phyloP scores from a whole-genome alignment of 306 rosid species.

The Quillaja saponaria region DNA sequence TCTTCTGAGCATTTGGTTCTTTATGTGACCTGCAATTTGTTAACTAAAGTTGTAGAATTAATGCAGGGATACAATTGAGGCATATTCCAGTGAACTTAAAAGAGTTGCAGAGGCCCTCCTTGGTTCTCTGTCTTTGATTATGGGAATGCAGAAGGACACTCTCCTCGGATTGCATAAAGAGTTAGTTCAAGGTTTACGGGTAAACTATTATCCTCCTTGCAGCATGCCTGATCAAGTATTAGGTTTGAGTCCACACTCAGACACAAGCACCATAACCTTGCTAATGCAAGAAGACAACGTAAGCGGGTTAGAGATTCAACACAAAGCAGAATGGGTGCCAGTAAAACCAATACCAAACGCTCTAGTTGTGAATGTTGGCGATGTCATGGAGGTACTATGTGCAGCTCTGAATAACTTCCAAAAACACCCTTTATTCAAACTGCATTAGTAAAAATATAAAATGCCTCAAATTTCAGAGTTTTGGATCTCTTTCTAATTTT shows the following conservation, averaged over 20 bases:
- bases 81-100: conserved; percentile 39
- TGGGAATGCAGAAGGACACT: conserved; percentile 43
- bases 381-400: conserved; percentile 27
- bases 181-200: conserved; percentile 17
- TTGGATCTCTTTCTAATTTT: background rate
- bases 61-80: conserved; percentile 38
- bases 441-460: no score
- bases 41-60: background rate
- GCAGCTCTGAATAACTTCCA: no score
- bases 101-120: conserved; percentile 37
- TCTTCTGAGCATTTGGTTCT: background rate
- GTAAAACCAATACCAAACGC: conserved; percentile 34
- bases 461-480: no score
- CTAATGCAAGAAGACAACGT: conserved; percentile 47
- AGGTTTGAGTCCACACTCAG: conserved; percentile 52
- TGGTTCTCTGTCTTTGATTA: conserved; percentile 27
- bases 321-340: conserved; percentile 43
- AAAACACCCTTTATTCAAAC: no score
- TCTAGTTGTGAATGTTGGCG: conserved; percentile 49
- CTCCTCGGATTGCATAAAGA: conserved; percentile 40
- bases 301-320: conserved; percentile 40
- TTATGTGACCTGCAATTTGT: background rate
- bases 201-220: conserved; percentile 51
- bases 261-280: conserved; percentile 43
- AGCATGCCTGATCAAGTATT: conserved; percentile 41